Evolutionary conservation across 2,329 filamentous ascomycete species (phyloP).

Genomic region (Pestalotiopsis sp.): DNA sequence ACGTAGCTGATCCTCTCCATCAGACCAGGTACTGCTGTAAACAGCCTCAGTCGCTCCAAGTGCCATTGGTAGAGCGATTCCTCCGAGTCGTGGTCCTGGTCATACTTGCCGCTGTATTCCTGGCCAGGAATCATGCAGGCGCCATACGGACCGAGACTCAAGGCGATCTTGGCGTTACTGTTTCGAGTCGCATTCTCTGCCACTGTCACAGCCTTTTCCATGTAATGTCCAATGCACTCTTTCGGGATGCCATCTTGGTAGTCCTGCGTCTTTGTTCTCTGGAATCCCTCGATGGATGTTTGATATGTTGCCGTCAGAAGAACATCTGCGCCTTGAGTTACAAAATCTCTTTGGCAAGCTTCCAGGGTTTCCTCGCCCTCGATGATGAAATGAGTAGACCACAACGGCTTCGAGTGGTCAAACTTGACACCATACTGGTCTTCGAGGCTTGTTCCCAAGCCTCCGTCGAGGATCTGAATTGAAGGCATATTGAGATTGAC

Average conservation of each 20-base stretch:
- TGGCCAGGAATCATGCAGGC: constrained; percentile 67
- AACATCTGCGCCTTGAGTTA: constrained; percentile 59
- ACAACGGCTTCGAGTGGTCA: constrained; percentile 55
- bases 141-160: constrained; percentile 69
- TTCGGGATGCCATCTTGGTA: constrained; percentile 46
- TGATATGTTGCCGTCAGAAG: constrained; percentile 72
- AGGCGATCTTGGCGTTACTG: constrained; percentile 43
- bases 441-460: constrained; percentile 68
- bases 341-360: constrained; percentile 60
- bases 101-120: constrained; percentile 67
- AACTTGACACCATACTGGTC: constrained; percentile 58
- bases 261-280: constrained; percentile 44
- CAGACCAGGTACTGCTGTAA: constrained; percentile 42
- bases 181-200: constrained; percentile 35
- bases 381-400: constrained; percentile 70
- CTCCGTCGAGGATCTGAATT: constrained; percentile 65
- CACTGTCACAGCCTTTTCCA: constrained; percentile 48
- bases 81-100: constrained; percentile 45
- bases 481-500: constrained; percentile 13
- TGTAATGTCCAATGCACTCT: constrained; percentile 40
- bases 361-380: constrained; percentile 52
- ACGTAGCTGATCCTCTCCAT: constrained; percentile 51
- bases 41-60: constrained; percentile 52
- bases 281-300: constrained; percentile 59
- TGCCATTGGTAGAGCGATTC: constrained; percentile 60